A percentile compares a stretch with the other conserved stretches of the same genome.
Evolutionary conservation across 202 grass and related monocot genomes (phyloP).

Genomic region (Setaria italica): DNA sequence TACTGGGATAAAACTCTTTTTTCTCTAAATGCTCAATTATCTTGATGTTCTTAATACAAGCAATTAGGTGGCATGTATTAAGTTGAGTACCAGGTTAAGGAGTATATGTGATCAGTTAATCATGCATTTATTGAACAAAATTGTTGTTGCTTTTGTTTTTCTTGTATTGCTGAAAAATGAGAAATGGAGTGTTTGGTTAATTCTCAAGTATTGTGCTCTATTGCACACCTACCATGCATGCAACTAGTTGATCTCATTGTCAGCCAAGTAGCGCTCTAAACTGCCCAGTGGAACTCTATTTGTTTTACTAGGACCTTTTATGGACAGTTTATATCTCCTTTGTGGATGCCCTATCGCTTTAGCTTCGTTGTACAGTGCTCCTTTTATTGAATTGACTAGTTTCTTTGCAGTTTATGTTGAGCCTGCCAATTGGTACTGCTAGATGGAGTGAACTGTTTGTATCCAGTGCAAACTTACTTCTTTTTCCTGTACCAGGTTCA

Average conservation of each 20-base stretch:
- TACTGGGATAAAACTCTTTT: not conserved
- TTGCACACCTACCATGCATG: not conserved
- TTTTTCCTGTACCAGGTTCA: slow-evolving; percentile 66
- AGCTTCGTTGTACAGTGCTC: not conserved
- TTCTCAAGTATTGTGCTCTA: slow-evolving; percentile 7
- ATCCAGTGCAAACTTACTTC: slow-evolving; percentile 19
- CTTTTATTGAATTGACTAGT: slow-evolving; percentile 2
- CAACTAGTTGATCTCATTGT: slow-evolving; percentile 17
- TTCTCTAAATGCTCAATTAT: not conserved
- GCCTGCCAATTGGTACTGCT: slow-evolving; percentile 5
- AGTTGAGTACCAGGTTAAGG: slow-evolving; percentile 13
- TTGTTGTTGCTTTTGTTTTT: slow-evolving; percentile 5
- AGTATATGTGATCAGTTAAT: slow-evolving; percentile 11
- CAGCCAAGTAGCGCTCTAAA: slow-evolving; percentile 26
- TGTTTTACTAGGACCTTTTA: slow-evolving; percentile 9
- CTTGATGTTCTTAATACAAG: slow-evolving; percentile 30
- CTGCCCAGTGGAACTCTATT: not conserved
- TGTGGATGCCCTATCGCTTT: not conserved
- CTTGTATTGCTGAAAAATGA: not conserved
- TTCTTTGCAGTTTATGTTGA: slow-evolving; percentile 16
- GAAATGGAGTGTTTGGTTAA: not conserved
- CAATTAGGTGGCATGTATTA: not conserved
- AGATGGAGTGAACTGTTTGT: slow-evolving; percentile 30
- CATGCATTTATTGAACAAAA: slow-evolving; percentile 9
- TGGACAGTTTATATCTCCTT: slow-evolving; percentile 16